A percentile compares a stretch with the other conserved stretches of the same genome.
These are phyloP conservation scores for Graphiopsis chlorocephala DNA, from an alignment of 2,329 filamentous ascomycete species.

Conservation along the genomic window DNA sequence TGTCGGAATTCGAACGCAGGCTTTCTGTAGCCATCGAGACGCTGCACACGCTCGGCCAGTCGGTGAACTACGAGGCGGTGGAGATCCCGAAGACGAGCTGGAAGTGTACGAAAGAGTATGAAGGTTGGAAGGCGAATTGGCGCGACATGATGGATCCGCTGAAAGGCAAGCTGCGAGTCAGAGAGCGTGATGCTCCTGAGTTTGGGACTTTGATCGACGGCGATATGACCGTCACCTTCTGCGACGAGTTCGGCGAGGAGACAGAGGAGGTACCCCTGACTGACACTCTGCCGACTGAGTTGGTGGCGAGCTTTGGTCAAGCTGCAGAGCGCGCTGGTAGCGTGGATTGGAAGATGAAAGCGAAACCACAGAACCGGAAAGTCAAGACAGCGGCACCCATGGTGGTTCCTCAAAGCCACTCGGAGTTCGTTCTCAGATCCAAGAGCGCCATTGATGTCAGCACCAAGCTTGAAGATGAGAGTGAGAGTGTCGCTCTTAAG, in stretches of 20 bases:
- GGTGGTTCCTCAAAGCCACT: background rate
- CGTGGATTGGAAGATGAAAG: background rate
- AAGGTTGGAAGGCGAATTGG: background rate
- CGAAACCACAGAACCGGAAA: background rate
- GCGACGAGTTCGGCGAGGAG: background rate
- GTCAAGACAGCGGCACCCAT: background rate
- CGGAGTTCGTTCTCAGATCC: background rate
- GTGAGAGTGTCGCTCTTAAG: background rate
- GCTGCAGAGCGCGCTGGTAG: background rate
- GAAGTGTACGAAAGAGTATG: constrained; percentile 2
- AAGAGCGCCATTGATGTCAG: background rate
- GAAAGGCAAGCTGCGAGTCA: background rate
- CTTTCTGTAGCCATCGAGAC: background rate
- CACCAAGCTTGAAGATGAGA: background rate
- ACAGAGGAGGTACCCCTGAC: background rate
- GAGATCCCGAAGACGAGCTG: background rate
- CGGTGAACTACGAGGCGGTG: background rate
- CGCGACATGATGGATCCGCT: background rate
- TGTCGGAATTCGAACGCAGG: background rate
- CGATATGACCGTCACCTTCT: background rate
- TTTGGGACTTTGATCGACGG: background rate
- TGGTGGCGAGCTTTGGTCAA: background rate
- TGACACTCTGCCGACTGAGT: background rate
- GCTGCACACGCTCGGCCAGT: background rate
- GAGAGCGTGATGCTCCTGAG: background rate